A percentile compares a stretch with the other conserved stretches of the same genome.
Evolutionary conservation across 345 rosid genomes (phyloP).

Genomic region (Mercurialis annua): DNA sequence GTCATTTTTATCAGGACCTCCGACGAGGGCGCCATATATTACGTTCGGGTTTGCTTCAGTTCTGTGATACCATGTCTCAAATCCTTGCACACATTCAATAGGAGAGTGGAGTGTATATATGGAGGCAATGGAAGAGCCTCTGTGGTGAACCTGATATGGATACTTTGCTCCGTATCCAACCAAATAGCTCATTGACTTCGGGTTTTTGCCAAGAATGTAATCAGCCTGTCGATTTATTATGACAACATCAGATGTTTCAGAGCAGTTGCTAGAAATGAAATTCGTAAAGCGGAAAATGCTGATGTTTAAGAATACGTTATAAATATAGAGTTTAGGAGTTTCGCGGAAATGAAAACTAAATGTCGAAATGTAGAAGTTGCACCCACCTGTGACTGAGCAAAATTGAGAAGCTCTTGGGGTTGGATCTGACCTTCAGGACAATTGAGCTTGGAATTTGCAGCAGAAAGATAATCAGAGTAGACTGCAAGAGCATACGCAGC

Average conservation of each 20-base stretch:
- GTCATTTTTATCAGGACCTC: slow-evolving; percentile 33
- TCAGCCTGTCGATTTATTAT: slow-evolving; percentile 20
- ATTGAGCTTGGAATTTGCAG: slow-evolving; percentile 52
- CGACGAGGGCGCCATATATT: slow-evolving; percentile 26
- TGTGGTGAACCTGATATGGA: slow-evolving; percentile 29
- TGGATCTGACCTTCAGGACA: slow-evolving; percentile 59
- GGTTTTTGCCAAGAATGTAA: slow-evolving; percentile 29
- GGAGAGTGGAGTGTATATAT: slow-evolving; percentile 12
- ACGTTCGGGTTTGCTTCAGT: slow-evolving; percentile 28
- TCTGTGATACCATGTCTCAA: slow-evolving; percentile 27
- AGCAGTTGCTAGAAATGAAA: neutral
- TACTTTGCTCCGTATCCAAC: slow-evolving; percentile 27
- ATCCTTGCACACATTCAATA: slow-evolving; percentile 29
- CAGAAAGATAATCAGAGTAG: slow-evolving; percentile 60
- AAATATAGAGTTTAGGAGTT: too few relatives aligned
- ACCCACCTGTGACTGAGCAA: slow-evolving; percentile 66
- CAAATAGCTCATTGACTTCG: slow-evolving; percentile 27
- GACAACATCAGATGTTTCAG: neutral
- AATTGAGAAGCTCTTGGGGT: slow-evolving; percentile 55
- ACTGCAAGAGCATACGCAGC: slow-evolving; percentile 66
- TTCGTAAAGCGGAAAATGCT: too few relatives aligned
- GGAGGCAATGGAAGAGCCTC: slow-evolving; percentile 34
- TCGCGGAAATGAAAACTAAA: too few relatives aligned
- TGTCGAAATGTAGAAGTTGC: too few relatives aligned
- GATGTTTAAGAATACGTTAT: too few relatives aligned